Evolutionary conservation across 305 asterid species (phyloP).

Genomic region (Euphrasia arctica): DNA sequence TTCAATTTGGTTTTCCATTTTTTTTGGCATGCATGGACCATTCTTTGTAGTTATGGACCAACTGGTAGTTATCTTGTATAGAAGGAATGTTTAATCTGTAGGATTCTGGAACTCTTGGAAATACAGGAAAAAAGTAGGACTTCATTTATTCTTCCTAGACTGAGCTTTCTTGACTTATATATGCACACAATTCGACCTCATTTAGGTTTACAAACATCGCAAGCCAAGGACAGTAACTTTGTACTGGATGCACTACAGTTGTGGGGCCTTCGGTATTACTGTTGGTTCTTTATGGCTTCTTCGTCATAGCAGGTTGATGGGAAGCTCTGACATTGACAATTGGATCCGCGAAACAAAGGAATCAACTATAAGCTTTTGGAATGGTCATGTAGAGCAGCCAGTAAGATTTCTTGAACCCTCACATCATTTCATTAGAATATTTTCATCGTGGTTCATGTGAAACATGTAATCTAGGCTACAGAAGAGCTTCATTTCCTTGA

Average conservation of each 20-base stretch:
- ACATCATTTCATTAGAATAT: conserved; percentile 12
- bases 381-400: conserved; percentile 97
- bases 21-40: conserved; percentile 18
- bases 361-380: conserved; percentile 84
- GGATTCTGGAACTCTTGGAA: conserved; percentile 11
- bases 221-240: conserved; percentile 76
- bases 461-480: conserved; percentile 12
- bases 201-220: conserved; percentile 76
- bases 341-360: conserved; percentile 91
- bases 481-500: conserved; percentile 20
- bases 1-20: too few species aligned
- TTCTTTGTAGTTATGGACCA: background rate
- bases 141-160: background rate
- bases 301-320: conserved; percentile 92
- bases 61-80: conserved; percentile 9
- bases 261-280: conserved; percentile 78
- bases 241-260: conserved; percentile 83
- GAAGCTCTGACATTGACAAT: conserved; percentile 94
- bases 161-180: conserved; percentile 18
- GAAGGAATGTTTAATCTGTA: conserved; percentile 10
- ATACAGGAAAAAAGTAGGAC: conserved; percentile 5
- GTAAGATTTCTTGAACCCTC: conserved; percentile 42
- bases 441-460: conserved; percentile 20
- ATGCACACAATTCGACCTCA: conserved; percentile 20
- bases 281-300: conserved; percentile 85